Conservation (phyloP, 257 asterid species). For the Solanum chilense region DNA sequence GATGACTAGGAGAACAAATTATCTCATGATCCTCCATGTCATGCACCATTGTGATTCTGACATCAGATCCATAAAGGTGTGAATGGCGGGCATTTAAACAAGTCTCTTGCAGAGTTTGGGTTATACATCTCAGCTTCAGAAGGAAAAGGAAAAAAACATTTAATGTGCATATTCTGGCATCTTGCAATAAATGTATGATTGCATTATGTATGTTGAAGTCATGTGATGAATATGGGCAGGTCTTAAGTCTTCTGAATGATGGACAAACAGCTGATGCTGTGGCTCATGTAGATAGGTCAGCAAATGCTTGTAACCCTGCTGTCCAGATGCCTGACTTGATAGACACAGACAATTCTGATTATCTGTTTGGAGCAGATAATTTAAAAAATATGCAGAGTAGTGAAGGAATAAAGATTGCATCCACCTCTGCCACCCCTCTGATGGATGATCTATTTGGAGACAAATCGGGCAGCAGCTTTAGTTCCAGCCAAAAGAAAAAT, state of each 20-base stretch:
- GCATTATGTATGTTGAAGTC: not conserved
- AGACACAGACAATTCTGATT: slow-evolving; percentile 66
- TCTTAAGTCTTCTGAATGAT: slow-evolving; percentile 55
- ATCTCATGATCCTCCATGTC: not conserved
- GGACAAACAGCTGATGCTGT: slow-evolving; percentile 34
- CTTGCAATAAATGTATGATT: not conserved
- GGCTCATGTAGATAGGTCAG: slow-evolving; percentile 24
- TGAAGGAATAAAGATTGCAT: slow-evolving; percentile 19
- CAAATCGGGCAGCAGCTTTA: slow-evolving; percentile 21
- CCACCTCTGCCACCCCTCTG: slow-evolving; percentile 43
- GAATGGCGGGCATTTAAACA: not conserved
- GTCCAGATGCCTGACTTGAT: slow-evolving; percentile 70
- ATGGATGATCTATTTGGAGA: slow-evolving; percentile 70
- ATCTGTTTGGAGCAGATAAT: slow-evolving; percentile 38
- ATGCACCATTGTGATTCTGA: not conserved
- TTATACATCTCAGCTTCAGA: not conserved
- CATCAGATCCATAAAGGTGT: not conserved
- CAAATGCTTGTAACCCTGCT: slow-evolving; percentile 29
- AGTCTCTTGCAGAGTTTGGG: not conserved
- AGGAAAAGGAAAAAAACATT: not conserved
- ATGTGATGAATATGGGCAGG: slow-evolving; percentile 33
- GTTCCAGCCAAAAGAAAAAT: slow-evolving; percentile 25
- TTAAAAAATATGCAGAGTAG: slow-evolving; percentile 20
- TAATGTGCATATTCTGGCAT: not conserved
- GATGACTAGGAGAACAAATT: not conserved